phyloP scores from a whole-genome alignment of 2,329 filamentous ascomycete species.

The Acrocalymma vagum region DNA sequence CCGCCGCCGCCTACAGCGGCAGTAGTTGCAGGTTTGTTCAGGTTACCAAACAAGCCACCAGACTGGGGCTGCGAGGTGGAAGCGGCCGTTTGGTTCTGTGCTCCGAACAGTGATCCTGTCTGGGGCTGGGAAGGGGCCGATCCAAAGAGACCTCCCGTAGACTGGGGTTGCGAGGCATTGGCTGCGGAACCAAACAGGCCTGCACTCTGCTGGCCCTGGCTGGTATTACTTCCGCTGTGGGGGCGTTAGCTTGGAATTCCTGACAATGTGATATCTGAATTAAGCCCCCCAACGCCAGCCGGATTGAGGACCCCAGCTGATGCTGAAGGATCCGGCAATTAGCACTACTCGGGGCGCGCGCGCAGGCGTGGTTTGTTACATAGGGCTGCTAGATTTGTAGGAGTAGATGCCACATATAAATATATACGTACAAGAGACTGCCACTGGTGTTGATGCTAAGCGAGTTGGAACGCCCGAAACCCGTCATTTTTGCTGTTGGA shows the following conservation, averaged over 20 bases:
- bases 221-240: conserved; percentile 39
- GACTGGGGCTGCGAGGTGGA: conserved; percentile 32
- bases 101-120: conserved; percentile 33
- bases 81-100: conserved; percentile 19
- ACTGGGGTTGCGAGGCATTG: conserved; percentile 32
- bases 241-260: conserved; percentile 30
- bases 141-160: conserved; percentile 36
- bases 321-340: conserved; percentile 16
- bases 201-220: conserved; percentile 35
- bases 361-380: no score
- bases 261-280: no score
- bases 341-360: no score
- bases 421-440: conserved; percentile 56
- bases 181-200: conserved; percentile 37
- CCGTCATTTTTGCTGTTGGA: conserved; percentile 51
- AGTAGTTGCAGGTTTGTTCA: conserved; percentile 41
- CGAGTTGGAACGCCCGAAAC: conserved; percentile 58
- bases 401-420: conserved; percentile 9
- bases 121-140: conserved; percentile 37
- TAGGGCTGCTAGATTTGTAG: not conserved
- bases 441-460: conserved; percentile 64
- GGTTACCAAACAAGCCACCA: conserved; percentile 46
- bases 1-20: conserved; percentile 30
- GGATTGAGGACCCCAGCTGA: no score
- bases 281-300: no score